Evolutionary conservation across 768 basidiomycete genomes (phyloP).

Genomic region (Mycena kentingensis): DNA sequence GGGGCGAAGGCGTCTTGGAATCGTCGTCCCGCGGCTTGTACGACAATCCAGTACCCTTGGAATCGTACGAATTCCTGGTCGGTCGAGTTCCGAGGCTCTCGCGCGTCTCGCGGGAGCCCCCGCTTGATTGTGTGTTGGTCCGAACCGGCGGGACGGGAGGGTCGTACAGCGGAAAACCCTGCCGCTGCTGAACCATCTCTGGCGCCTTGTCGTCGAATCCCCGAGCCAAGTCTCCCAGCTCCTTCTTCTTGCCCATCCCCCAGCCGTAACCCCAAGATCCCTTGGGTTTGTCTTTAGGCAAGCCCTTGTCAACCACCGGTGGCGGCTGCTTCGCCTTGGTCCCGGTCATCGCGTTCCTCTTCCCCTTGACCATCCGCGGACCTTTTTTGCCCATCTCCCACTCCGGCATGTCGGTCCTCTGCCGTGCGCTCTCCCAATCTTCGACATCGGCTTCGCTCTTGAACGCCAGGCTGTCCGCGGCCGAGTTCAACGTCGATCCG

Average conservation of each 20-base stretch:
- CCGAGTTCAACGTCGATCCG: slow-evolving; percentile 45
- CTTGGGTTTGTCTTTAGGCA: slow-evolving; percentile 37
- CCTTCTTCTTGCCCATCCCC: slow-evolving; percentile 60
- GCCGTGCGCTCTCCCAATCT: slow-evolving; percentile 44
- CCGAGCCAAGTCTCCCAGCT: slow-evolving; percentile 39
- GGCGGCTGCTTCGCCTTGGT: slow-evolving; percentile 62
- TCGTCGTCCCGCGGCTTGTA: no score
- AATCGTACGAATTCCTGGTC: no score
- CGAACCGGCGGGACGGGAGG: slow-evolving; percentile 37
- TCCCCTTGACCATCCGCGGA: slow-evolving; percentile 45
- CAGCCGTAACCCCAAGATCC: slow-evolving; percentile 58
- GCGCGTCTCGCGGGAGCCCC: slow-evolving; percentile 38
- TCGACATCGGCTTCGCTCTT: slow-evolving; percentile 66
- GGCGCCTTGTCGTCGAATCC: slow-evolving; percentile 29
- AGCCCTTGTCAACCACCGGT: no score
- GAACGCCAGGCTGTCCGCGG: slow-evolving; percentile 54
- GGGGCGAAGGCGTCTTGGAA: no score
- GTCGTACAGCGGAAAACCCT: slow-evolving; percentile 42
- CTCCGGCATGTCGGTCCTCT: slow-evolving; percentile 37
- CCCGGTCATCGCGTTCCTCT: slow-evolving; percentile 58
- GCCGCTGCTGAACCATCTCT: neutral
- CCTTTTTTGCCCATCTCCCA: slow-evolving; percentile 39
- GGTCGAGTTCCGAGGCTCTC: slow-evolving; percentile 16
- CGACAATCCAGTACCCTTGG: slow-evolving; percentile 21
- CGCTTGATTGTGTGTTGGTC: slow-evolving; percentile 41